Percentiles rank a stretch among this genome's conserved stretches.
phyloP scores from a whole-genome alignment of 441 rosid genomes.

The Syzygium syzygioides region DNA sequence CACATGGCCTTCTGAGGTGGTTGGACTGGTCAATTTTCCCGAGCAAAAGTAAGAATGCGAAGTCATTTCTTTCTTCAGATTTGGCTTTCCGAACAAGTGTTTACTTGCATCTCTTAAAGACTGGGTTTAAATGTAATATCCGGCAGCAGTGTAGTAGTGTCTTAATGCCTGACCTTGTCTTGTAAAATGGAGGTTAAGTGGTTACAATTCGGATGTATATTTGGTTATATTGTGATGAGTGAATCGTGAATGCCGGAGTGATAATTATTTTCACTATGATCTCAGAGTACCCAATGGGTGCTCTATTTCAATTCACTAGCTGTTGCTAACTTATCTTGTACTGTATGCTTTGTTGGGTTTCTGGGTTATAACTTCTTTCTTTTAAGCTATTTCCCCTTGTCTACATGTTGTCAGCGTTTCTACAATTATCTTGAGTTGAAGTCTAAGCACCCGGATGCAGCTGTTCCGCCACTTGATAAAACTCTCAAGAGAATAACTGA shows the following conservation, averaged over 20 bases:
- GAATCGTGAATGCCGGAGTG: not conserved
- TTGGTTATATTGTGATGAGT: not conserved
- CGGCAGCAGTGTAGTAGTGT: not conserved
- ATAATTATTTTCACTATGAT: not conserved
- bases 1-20: not conserved
- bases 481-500: conserved; percentile 65
- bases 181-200: not conserved
- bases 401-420: conserved; percentile 51
- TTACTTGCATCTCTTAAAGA: not conserved
- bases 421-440: conserved; percentile 72
- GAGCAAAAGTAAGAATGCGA: not conserved
- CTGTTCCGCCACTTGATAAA: conserved; percentile 74
- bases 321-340: not conserved
- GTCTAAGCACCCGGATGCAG: conserved; percentile 61
- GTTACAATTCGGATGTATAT: not conserved
- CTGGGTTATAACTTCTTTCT: not conserved
- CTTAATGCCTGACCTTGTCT: not conserved
- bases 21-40: not conserved
- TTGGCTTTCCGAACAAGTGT: not conserved
- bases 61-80: not conserved
- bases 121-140: not conserved
- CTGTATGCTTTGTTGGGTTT: not conserved
- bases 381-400: not conserved
- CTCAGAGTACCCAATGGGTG: not conserved
- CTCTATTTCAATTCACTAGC: not conserved